Evolutionary conservation across 2,329 filamentous ascomycete species (phyloP), one percentile per base, ranked within the genome.

Genomic region (Arthrinium phaeospermum): DNA sequence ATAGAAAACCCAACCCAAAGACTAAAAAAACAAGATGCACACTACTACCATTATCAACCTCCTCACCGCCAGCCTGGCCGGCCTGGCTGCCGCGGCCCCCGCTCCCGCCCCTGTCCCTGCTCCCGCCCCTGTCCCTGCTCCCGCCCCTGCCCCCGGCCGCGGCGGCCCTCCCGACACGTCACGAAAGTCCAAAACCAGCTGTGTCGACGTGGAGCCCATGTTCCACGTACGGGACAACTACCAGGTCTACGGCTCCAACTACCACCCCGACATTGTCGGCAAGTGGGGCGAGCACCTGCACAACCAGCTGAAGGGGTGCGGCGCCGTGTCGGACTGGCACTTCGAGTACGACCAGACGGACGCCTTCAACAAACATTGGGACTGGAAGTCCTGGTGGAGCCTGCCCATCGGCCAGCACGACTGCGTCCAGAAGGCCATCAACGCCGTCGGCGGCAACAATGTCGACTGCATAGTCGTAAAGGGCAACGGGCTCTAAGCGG

Each of bases 241-340:
- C 22, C 10, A 3, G 2, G 34, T 64, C 16, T 8, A 22, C 27
- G 57, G 57, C 30, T 0, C 5, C 7, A 3, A 12, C 34, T 41
- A n/a, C 57, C 14, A n/a, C 27, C 16, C 1, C 30, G 49, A 51
- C 3, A 4, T 24, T 3, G 4, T 41, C 19, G 57, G 57, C 57
- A 13, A 13, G 8, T n/a, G 34, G 19, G 57, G 57, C 10, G 34
- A 41, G 34, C 34, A 41, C 57, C 22, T 64, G 19, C 57, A 19
- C 19, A 64, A 64, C 57, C 19, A 64, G 19, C 57, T 64, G 19
- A 41, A 64, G 34, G 57, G 57, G 19, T 64, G 57, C 57, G 57
- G 34, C 57, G 19, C 30, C 57, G 0, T n/a, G 10, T 13, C 57
- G 19, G 4, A 8, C 57, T 64, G 34, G 34, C 4, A n/a, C 8